Evolutionary conservation across 345 rosid genomes (phyloP), one percentile per base, ranked within the genome.

Genomic region (Boechera divaricarpa): DNA sequence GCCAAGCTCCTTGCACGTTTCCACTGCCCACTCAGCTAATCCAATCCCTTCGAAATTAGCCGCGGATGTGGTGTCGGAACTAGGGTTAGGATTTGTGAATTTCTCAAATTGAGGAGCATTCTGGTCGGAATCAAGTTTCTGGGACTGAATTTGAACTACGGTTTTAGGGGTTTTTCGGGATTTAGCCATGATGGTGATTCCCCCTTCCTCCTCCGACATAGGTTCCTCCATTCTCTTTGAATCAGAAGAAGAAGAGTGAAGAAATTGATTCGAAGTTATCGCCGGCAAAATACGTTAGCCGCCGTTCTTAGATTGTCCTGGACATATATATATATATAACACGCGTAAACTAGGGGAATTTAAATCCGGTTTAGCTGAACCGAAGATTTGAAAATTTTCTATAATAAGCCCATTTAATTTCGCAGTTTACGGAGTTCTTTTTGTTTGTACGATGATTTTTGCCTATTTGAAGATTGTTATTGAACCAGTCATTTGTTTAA

Each of bases 1-100:
- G 2, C 94, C 92, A 35, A 95, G 86, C 84, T 88, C 99, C 69
- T 85, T 92, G 87, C 96, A 92, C 24, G 98, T 91, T 15, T 86
- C 82, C 39, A 86, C 79, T 0, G 92, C 93, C 98, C 97, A 95
- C 44, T 91, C 96, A 7, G 90, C 83, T 15, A 95, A 88, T 16
- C 98, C 96, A 13, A 92, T 84, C 7, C 76, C 87, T n/a, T 86
- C 80, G 67, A 95, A 94, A 29, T 72, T 72, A 26, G 69, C 29
- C 32, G 73, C 47, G 60, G 80, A 10, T 51, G 71, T 8, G 7
- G 72, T 12, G 79, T 67, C 55, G 48, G 84, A 57, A 5, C 67
- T 32, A 65, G 85, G 57, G 42, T 78, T 57, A 2, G 78, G 65
- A 58, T 54, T 60, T 13, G 72, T 54, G 52, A 80, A 81, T 28